Conservation (phyloP, 495 filamentous ascomycete species). For the Neurospora tetrasperma region DNA sequence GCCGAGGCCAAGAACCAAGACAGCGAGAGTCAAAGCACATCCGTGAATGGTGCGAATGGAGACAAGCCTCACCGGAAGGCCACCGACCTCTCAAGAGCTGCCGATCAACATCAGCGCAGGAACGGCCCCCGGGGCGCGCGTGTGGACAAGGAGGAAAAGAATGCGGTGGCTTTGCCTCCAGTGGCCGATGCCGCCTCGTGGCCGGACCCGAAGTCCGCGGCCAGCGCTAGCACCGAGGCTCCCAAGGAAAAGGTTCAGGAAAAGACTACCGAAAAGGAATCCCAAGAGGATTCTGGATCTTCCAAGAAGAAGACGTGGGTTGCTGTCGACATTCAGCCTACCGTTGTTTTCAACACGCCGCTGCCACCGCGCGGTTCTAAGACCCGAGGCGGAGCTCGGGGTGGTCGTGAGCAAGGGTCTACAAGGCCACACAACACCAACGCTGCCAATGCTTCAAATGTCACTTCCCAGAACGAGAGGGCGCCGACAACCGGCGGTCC, state of each 20-base stretch:
- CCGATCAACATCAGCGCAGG: slow-evolving; percentile 32
- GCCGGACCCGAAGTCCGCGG: slow-evolving; percentile 80
- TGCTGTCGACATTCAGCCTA: slow-evolving; percentile 61
- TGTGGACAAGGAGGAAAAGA: slow-evolving; percentile 41
- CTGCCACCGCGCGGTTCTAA: slow-evolving; percentile 53
- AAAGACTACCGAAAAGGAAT: slow-evolving; percentile 57
- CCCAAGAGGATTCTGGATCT: slow-evolving; percentile 49
- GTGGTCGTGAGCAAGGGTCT: slow-evolving; percentile 32
- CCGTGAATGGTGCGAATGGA: slow-evolving; percentile 16
- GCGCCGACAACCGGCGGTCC: slow-evolving; percentile 5
- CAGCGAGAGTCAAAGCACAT: slow-evolving; percentile 2
- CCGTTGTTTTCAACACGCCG: slow-evolving; percentile 72
- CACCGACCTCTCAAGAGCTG: slow-evolving; percentile 37
- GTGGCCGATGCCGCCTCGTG: slow-evolving; percentile 64
- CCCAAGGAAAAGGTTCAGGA: slow-evolving; percentile 21
- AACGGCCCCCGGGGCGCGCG: slow-evolving; percentile 37
- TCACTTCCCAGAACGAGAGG: slow-evolving; percentile 11
- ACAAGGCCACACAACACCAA: slow-evolving; percentile 13
- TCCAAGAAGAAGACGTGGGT: slow-evolving; percentile 65
- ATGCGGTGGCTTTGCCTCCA: slow-evolving; percentile 34
- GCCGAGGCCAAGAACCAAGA: slow-evolving; percentile 17
- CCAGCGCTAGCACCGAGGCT: slow-evolving; percentile 59
- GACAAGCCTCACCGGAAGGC: slow-evolving; percentile 43
- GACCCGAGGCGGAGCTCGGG: slow-evolving; percentile 49
- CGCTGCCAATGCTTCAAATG: slow-evolving; percentile 1